Percentiles rank a stretch among this genome's conserved stretches.
Evolutionary conservation across 2,329 filamentous ascomycete genomes (phyloP).

Genomic region (Calonectria pseudoturangicola): DNA sequence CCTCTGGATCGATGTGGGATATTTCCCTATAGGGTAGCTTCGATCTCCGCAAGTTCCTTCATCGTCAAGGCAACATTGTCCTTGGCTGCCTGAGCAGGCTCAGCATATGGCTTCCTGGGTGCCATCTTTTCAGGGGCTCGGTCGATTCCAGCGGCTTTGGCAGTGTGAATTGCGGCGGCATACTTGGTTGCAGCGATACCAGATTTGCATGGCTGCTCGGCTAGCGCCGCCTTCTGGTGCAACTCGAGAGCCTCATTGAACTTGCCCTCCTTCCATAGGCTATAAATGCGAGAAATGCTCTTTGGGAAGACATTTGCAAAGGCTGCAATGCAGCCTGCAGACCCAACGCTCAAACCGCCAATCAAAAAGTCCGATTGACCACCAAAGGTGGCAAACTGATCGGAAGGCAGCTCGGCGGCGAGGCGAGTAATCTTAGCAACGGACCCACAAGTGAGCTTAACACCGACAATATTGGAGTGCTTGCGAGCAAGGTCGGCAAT

Average conservation of each 20-base stretch:
- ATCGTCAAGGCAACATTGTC: constrained; percentile 63
- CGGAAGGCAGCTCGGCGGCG: constrained; percentile 67
- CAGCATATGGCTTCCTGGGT: constrained; percentile 77
- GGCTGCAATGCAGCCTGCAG: constrained; percentile 76
- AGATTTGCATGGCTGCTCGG: constrained; percentile 79
- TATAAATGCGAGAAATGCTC: constrained; percentile 75
- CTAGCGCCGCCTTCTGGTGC: constrained; percentile 78
- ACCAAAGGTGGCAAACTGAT: constrained; percentile 79
- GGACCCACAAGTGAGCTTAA: constrained; percentile 83
- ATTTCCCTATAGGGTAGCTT: constrained; percentile 48
- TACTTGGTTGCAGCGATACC: constrained; percentile 82
- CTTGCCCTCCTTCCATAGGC: constrained; percentile 75
- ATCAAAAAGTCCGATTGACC: constrained; percentile 86
- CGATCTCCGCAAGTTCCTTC: constrained; percentile 65
- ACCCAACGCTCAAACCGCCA: constrained; percentile 75
- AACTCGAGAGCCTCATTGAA: constrained; percentile 75
- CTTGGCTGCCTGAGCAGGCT: constrained; percentile 65
- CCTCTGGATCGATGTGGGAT: too few species aligned
- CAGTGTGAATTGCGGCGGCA: constrained; percentile 77
- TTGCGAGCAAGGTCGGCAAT: constrained; percentile 61
- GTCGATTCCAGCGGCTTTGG: constrained; percentile 70
- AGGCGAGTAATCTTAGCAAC: constrained; percentile 83
- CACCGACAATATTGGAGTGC: constrained; percentile 77
- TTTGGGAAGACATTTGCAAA: constrained; percentile 78
- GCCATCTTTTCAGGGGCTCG: constrained; percentile 74